Evolutionary conservation across 1,284 basidiomycete genomes (phyloP).

Genomic region (Mrakiaceae sp.): DNA sequence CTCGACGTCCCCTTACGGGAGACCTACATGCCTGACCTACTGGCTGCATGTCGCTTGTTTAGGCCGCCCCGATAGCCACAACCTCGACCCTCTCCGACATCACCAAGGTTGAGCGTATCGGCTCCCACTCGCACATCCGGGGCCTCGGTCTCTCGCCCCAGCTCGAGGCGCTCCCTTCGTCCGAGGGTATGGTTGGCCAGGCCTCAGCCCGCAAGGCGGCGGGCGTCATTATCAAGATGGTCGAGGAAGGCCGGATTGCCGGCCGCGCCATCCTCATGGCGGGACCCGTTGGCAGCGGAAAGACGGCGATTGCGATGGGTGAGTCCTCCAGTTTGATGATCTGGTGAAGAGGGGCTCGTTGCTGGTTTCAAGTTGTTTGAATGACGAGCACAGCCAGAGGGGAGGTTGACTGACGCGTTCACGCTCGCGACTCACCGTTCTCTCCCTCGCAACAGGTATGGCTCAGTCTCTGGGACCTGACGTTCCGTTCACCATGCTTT

Average conservation of each 20-base stretch:
- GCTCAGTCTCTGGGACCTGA: slow-evolving; percentile 86
- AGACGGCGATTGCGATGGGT: slow-evolving; percentile 96
- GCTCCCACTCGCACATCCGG: slow-evolving; percentile 96
- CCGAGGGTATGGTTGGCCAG: slow-evolving; percentile 96
- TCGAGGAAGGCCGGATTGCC: slow-evolving; percentile 87
- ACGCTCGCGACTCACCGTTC: not conserved
- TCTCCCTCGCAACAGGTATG: slow-evolving; percentile 57
- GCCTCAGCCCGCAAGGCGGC: slow-evolving; percentile 90
- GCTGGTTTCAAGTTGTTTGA: not conserved
- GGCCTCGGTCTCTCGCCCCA: slow-evolving; percentile 82
- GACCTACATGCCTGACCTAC: not conserved
- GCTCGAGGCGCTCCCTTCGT: slow-evolving; percentile 57
- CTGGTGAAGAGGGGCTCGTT: not conserved
- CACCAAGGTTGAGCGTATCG: slow-evolving; percentile 93
- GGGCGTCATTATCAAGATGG: slow-evolving; percentile 95
- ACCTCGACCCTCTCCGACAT: slow-evolving; percentile 56
- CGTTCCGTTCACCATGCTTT: slow-evolving; percentile 95
- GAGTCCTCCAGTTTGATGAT: slow-evolving; percentile 23
- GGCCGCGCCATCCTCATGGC: slow-evolving; percentile 92
- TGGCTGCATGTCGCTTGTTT: not conserved
- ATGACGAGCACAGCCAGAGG: not conserved
- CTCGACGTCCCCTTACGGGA: not conserved
- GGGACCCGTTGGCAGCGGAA: slow-evolving; percentile 90
- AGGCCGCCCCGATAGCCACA: slow-evolving; percentile 26
- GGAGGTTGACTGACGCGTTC: not conserved